These are phyloP conservation scores for Ophiostoma sp. DNA, from an alignment of 2,329 filamentous ascomycete genomes.

Conservation along the genomic window DNA sequence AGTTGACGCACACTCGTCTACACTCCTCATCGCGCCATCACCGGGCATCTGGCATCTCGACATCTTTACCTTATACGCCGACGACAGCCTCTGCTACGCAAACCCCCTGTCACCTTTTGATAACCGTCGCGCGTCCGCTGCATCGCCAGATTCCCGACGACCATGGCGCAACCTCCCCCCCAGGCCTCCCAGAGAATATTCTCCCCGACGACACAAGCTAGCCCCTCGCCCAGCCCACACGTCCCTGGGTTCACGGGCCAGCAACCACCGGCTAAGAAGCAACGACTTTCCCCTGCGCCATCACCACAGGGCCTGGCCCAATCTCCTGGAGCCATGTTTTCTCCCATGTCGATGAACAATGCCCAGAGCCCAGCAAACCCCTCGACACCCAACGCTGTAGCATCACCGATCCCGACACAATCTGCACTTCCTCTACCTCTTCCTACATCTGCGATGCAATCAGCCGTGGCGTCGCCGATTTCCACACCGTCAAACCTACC, in stretches of 20 bases:
- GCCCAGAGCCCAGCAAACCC: slow-evolving; percentile 25
- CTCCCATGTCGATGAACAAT: slow-evolving; percentile 15
- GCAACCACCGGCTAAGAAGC: slow-evolving; percentile 31
- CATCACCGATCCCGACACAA: slow-evolving; percentile 24
- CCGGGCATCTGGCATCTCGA: not conserved
- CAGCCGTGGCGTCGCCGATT: slow-evolving; percentile 17
- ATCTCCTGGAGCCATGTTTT: slow-evolving; percentile 19
- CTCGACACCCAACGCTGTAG: slow-evolving; percentile 26
- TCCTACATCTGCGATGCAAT: slow-evolving; percentile 51
- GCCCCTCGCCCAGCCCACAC: slow-evolving; percentile 26
- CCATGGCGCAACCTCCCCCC: slow-evolving; percentile 58
- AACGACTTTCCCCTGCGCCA: slow-evolving; percentile 24
- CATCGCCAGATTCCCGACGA: not conserved
- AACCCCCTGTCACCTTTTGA: not conserved
- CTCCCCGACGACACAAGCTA: slow-evolving; percentile 28
- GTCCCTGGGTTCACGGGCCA: slow-evolving; percentile 28
- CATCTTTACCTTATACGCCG: not conserved
- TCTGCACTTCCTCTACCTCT: slow-evolving; percentile 42
- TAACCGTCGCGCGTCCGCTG: not conserved
- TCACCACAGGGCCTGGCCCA: slow-evolving; percentile 24
- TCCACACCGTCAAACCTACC: slow-evolving; percentile 15
- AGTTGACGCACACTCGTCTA: not conserved
- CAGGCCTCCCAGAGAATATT: slow-evolving; percentile 35
- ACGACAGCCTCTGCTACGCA: not conserved
- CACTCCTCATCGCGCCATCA: not conserved